These are phyloP conservation scores for Blastobotrys ciferrii DNA, from an alignment of 1,139 yeast species.

Conservation along the genomic window DNA sequence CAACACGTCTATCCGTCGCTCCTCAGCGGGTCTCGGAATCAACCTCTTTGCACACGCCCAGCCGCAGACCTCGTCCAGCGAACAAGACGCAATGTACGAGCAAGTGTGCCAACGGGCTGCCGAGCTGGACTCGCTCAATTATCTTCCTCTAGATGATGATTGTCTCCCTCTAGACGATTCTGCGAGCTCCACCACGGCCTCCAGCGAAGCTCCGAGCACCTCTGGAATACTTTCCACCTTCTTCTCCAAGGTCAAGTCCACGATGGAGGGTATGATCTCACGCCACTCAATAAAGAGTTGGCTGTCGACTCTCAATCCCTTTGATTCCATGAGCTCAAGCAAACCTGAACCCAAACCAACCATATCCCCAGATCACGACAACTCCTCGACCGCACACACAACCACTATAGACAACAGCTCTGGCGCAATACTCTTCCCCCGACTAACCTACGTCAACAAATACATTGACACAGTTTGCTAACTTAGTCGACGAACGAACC, in stretches of 20 bases:
- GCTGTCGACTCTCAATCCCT: conserved; percentile 6
- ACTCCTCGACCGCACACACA: background rate
- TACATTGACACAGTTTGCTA: conserved; percentile 5
- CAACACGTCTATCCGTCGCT: background rate
- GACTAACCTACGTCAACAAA: conserved; percentile 3
- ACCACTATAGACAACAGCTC: background rate
- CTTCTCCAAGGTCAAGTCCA: conserved; percentile 2
- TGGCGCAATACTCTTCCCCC: conserved; percentile 4
- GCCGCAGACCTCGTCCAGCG: background rate
- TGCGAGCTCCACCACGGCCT: too few relatives aligned
- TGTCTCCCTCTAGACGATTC: background rate
- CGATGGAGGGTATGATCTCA: conserved; percentile 3
- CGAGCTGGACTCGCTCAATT: conserved; percentile 8
- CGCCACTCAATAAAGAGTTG: conserved; percentile 3
- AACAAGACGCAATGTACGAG: conserved; percentile 5
- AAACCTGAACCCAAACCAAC: background rate
- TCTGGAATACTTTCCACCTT: background rate
- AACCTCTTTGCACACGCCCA: conserved; percentile 3
- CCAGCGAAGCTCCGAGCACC: background rate
- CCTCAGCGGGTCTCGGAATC: conserved; percentile 9
- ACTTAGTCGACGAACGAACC: background rate
- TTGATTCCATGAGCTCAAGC: conserved; percentile 7
- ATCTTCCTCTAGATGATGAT: background rate
- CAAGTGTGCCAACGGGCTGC: conserved; percentile 7
- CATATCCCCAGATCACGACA: background rate